Percentiles rank a stretch among this genome's conserved stretches.
Evolutionary conservation across 805 yeast species (phyloP).

Genomic region (Hagleromyces aurorensis): DNA sequence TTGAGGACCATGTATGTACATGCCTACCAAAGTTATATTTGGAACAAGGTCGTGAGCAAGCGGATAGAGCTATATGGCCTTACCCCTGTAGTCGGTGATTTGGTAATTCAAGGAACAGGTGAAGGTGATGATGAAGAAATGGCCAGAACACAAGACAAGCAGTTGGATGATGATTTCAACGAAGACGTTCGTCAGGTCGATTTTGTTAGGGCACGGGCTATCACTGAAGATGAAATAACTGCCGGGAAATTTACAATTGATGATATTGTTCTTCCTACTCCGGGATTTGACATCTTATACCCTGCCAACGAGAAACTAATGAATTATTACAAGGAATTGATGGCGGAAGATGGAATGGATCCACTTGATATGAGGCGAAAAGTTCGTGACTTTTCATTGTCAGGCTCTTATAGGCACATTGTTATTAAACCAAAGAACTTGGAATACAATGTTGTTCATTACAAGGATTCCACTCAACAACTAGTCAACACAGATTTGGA

Average conservation of each 20-base stretch:
- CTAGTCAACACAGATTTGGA: slow-evolving; percentile 75
- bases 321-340: slow-evolving; percentile 57
- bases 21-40: slow-evolving; percentile 92
- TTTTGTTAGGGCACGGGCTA: slow-evolving; percentile 59
- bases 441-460: slow-evolving; percentile 54
- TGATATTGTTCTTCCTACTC: slow-evolving; percentile 91
- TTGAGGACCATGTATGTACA: slow-evolving; percentile 92
- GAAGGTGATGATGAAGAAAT: slow-evolving; percentile 19
- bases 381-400: slow-evolving; percentile 79
- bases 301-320: slow-evolving; percentile 60
- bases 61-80: slow-evolving; percentile 67
- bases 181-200: slow-evolving; percentile 61
- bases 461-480: slow-evolving; percentile 57
- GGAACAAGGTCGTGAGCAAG: slow-evolving; percentile 82
- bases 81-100: slow-evolving; percentile 69
- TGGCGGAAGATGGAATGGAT: slow-evolving; percentile 76
- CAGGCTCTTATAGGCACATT: slow-evolving; percentile 81
- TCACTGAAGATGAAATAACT: slow-evolving; percentile 67
- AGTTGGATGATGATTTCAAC: slow-evolving; percentile 46
- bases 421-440: slow-evolving; percentile 58
- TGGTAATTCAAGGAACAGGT: slow-evolving; percentile 56
- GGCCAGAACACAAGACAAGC: slow-evolving; percentile 17
- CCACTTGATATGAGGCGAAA: slow-evolving; percentile 80
- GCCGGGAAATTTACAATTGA: slow-evolving; percentile 53
- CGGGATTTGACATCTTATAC: slow-evolving; percentile 87